Base-by-base conservation (phyloP, 148 eudicot species). In the Linanthus parryae region DNA sequence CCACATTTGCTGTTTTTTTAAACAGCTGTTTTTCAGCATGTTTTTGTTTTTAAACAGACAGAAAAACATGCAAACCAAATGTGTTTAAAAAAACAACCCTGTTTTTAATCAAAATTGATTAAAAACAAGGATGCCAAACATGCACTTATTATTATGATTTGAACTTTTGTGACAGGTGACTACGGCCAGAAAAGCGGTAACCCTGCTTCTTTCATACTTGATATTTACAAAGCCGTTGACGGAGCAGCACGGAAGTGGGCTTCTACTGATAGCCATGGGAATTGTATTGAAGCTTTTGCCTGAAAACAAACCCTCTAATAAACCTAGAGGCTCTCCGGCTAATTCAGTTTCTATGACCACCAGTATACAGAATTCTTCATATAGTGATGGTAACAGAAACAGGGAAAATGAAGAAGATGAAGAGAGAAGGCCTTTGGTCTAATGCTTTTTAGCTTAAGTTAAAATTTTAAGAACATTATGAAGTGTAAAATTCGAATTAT, bases 101-200 rank as follows among this genome's bases (percentile, higher is more conserved):
- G n/a, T n/a, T n/a, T n/a, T n/a, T n/a, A n/a, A n/a, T n/a, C n/a
- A n/a, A n/a, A n/a, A n/a, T n/a, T n/a, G n/a, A n/a, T n/a, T n/a
- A n/a, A n/a, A n/a, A n/a, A n/a, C n/a, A n/a, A n/a, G n/a, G n/a
- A n/a, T n/a, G n/a, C n/a, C n/a, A n/a, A n/a, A n/a, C n/a, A n/a
- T n/a, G n/a, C n/a, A n/a, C n/a, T n/a, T n/a, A n/a, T n/a, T n/a
- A n/a, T n/a, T n/a, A n/a, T n/a, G n/a, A n/a, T n/a, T n/a, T n/a
- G n/a, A n/a, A n/a, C n/a, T n/a, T n/a, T n/a, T n/a, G n/a, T n/a
- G n/a, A n/a, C 78, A 90, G 97, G 74, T 86, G 34, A 91, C 98
- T 7, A 91, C 98, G 2, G 98, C 98, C 5, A 77, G 98, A 68
- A 92, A 92, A 65, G 96, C 85, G 3, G 90, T 87, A 24, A 91